Evolutionary conservation across 148 eudicot genomes (phyloP), one percentile per base, ranked within the genome.

Genomic region (Rhododendron molle): DNA sequence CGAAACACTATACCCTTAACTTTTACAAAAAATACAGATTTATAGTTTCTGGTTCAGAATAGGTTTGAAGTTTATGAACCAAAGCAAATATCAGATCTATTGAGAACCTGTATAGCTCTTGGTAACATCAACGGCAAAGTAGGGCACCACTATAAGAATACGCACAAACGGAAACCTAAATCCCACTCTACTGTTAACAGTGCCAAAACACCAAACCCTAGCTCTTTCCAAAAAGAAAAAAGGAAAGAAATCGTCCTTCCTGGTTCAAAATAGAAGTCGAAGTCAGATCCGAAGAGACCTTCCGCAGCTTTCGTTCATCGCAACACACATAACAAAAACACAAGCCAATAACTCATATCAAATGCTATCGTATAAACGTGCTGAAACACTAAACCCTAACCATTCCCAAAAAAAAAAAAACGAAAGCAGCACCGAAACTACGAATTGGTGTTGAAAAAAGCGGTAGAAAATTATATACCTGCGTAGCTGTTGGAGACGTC

Each of bases 401-500:
- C 3, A 71, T 12, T 30, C 30, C 76, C 20, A 15, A 52, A 52
- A 16, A 4, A 54, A 54, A 9, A 49, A 50, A 23, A 23, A 6
- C 30, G 12, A 14, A 50, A 50, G 18, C 4, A 56, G 23, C 5
- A 56, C 2, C 62, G 21, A 16, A 16, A 56, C 23, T 16, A 14
- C 16, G 56, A 50, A n/a, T 65, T 12, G 28, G 9, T 7, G 72
- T 26, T 26, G 32, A 65, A 7, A 65, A 62, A 2, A n/a, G 4
- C 26, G n/a, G 72, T 3, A 26, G 14, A 65, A 65, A 9, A 8
- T 26, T 8, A 8, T 23, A 72, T 13, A 96, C 99, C 98, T 36
- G 99, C 99, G 44, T 95, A 95, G 90, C 98, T 90, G 90, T 94
- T 95, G 90, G 94, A 90, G 49, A 95, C 92, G 80, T 97, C 99